Evolutionary conservation across 371 early-diverging fungal genomes (phyloP).

Genomic region (Chytridiales sp.): DNA sequence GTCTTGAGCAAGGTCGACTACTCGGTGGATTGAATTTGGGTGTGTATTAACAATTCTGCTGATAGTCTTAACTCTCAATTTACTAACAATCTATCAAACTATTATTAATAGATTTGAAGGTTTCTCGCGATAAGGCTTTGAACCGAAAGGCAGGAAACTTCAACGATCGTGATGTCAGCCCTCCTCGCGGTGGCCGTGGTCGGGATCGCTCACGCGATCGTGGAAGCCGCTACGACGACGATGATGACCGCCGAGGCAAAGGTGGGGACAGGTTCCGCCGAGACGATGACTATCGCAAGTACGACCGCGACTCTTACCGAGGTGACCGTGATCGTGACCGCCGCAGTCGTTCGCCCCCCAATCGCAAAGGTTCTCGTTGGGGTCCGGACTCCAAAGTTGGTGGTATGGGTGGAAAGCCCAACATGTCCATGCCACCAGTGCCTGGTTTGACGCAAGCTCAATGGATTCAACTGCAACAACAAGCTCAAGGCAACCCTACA

Average conservation of each 20-base stretch:
- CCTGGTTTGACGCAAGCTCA: constrained; percentile 19
- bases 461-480: constrained; percentile 8
- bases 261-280: constrained; percentile 12
- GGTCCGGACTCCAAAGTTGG: not conserved
- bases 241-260: constrained; percentile 6
- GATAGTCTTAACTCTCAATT: not conserved
- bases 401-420: constrained; percentile 1
- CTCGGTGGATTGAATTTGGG: constrained; percentile 42
- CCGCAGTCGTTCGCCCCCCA: constrained; percentile 10
- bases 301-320: constrained; percentile 15
- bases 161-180: not conserved
- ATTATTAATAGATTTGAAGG: constrained; percentile 31
- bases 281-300: constrained; percentile 4
- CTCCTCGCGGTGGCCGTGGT: no score
- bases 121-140: constrained; percentile 32
- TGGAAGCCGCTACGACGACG: constrained; percentile 10
- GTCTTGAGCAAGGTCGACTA: constrained; percentile 31
- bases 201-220: constrained; percentile 19
- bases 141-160: no score
- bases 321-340: constrained; percentile 18
- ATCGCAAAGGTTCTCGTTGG: constrained; percentile 7
- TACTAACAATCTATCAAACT: not conserved
- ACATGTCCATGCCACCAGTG: not conserved
- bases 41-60: constrained; percentile 21
- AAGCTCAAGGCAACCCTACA: not conserved